Percentiles rank a stretch among this genome's conserved stretches.
phyloP scores from a whole-genome alignment of 495 filamentous ascomycete species.

The Peziza echinospora region DNA sequence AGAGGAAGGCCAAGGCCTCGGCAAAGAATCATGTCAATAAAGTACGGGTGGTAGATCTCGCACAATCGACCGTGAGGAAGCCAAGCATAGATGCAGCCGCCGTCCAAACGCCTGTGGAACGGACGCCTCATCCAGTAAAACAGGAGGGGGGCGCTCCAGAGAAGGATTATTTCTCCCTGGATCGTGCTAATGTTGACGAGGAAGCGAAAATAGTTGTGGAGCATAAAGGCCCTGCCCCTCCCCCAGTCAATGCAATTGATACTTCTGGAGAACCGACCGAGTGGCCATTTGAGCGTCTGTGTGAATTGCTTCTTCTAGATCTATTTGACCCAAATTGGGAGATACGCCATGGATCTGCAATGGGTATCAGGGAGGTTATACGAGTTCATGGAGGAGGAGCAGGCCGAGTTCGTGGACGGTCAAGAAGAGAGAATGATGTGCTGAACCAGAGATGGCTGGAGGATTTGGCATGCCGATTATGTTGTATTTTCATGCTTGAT shows the following conservation, averaged over 20 bases:
- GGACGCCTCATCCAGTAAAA: constrained; percentile 52
- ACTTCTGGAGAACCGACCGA: constrained; percentile 45
- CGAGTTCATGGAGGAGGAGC: constrained; percentile 81
- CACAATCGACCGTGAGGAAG: constrained; percentile 35
- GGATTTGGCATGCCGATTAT: constrained; percentile 75
- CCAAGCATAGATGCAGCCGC: constrained; percentile 40
- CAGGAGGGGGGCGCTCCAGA: constrained; percentile 30
- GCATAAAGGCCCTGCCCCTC: constrained; percentile 58
- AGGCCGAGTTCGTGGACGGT: constrained; percentile 52
- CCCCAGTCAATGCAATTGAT: constrained; percentile 37
- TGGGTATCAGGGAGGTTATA: constrained; percentile 81
- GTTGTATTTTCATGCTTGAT: constrained; percentile 91
- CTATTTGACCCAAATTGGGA: constrained; percentile 92
- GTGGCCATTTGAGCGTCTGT: constrained; percentile 87
- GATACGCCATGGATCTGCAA: constrained; percentile 86
- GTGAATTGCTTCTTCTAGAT: constrained; percentile 78
- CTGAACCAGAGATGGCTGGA: constrained; percentile 73
- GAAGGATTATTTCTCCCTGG: constrained; percentile 70
- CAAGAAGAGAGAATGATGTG: constrained; percentile 47
- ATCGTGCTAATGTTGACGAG: constrained; percentile 53
- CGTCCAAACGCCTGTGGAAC: constrained; percentile 34
- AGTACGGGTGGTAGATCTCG: constrained; percentile 67
- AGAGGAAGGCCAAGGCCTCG: constrained; percentile 67
- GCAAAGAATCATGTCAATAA: constrained; percentile 68
- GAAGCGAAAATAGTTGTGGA: constrained; percentile 83